A percentile compares a stretch with the other conserved stretches of the same genome.
These are phyloP conservation scores for Kodamaea leandrae DNA, from an alignment of 805 yeast species.

Conservation along the genomic window DNA sequence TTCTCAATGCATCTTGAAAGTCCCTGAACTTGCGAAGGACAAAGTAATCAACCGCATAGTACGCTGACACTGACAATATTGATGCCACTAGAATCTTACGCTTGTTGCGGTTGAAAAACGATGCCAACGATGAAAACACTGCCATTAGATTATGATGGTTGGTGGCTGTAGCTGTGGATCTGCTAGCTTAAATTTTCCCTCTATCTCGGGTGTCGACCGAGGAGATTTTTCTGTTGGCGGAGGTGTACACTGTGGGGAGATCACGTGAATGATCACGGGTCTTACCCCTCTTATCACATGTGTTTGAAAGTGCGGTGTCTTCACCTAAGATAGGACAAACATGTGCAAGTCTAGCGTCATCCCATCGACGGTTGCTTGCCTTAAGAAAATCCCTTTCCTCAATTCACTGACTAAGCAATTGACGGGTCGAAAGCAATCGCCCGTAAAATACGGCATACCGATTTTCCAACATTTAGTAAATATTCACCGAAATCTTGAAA, in stretches of 20 bases:
- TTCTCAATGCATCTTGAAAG: constrained; percentile 39
- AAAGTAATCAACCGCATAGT: constrained; percentile 38
- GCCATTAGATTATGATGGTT: constrained; percentile 27
- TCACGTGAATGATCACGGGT: not conserved
- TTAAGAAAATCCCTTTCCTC: no score
- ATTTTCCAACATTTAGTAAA: no score
- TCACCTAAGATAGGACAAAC: not conserved
- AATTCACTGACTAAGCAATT: no score
- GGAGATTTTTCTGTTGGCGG: constrained; percentile 6
- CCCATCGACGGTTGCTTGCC: no score
- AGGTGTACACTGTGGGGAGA: not conserved
- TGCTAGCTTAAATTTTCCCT: not conserved
- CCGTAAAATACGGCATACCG: no score
- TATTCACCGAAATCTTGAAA: no score
- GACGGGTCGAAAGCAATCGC: no score
- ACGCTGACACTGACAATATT: constrained; percentile 33
- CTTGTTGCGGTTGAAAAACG: constrained; percentile 41
- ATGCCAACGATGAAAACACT: constrained; percentile 37
- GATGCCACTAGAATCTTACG: constrained; percentile 34
- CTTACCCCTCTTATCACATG: not conserved
- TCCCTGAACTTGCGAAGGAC: constrained; percentile 37
- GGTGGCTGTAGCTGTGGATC: not conserved
- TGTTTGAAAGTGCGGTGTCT: no score
- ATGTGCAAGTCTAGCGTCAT: no score
- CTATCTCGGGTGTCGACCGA: constrained; percentile 7